Conservation (phyloP, 768 basidiomycete species). For the Tulasnella sp. region DNA sequence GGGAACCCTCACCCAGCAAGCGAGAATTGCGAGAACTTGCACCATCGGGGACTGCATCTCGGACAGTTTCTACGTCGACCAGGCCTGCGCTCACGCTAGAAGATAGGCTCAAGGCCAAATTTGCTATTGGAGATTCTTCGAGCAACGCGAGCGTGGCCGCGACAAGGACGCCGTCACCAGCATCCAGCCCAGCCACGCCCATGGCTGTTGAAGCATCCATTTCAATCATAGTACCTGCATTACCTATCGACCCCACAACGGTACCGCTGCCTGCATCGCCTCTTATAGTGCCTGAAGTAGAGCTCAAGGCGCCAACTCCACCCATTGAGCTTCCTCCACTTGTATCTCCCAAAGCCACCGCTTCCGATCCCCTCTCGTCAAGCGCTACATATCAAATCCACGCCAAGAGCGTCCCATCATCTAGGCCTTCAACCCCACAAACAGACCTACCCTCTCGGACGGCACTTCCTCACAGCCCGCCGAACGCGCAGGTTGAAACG, state of each 20-base stretch:
- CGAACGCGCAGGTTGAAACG: background rate
- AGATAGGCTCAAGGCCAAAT: slow-evolving; percentile 61
- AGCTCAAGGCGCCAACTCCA: too few relatives aligned
- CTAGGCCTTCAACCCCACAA: too few relatives aligned
- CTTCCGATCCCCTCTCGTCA: too few relatives aligned
- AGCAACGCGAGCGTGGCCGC: slow-evolving; percentile 34
- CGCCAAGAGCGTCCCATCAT: too few relatives aligned
- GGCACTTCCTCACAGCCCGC: background rate
- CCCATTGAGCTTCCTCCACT: too few relatives aligned
- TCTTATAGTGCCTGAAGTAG: background rate
- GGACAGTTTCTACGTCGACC: too few relatives aligned
- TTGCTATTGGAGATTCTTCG: slow-evolving; percentile 47
- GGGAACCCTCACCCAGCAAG: background rate
- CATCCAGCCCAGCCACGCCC: slow-evolving; percentile 18
- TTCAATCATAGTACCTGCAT: background rate
- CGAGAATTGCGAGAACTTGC: background rate
- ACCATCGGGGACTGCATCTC: background rate
- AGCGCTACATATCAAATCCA: too few relatives aligned
- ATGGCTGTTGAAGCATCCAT: background rate
- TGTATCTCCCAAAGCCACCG: too few relatives aligned
- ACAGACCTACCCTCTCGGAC: background rate
- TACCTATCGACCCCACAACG: background rate
- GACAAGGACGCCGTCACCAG: slow-evolving; percentile 33
- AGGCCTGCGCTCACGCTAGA: slow-evolving; percentile 40
- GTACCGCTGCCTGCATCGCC: background rate